These are phyloP conservation scores for Cryptococcus sp. DNA, from an alignment of 1,284 basidiomycete genomes.

Conservation along the genomic window DNA sequence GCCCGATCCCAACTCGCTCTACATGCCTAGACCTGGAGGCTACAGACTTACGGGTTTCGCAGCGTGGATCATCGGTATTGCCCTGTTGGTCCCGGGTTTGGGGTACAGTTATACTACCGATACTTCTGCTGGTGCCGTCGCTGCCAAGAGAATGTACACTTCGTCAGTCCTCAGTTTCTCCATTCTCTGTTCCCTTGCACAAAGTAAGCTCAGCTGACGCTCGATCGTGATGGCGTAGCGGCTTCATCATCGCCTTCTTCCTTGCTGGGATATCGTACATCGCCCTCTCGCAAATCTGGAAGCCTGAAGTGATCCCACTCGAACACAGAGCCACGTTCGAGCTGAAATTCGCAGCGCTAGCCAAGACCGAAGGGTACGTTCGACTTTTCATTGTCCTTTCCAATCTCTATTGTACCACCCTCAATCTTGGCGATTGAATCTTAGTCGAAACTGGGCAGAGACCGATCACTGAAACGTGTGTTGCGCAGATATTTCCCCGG, in stretches of 20 bases:
- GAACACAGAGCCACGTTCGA: background rate
- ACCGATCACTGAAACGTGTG: too few species aligned
- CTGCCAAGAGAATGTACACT: constrained; percentile 5
- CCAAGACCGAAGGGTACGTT: constrained; percentile 1
- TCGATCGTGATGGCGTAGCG: background rate
- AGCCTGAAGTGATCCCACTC: background rate
- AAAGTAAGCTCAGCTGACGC: too few species aligned
- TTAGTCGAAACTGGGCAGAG: too few species aligned
- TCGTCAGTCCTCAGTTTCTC: background rate
- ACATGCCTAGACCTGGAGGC: constrained; percentile 3
- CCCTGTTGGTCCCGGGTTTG: background rate
- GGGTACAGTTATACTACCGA: constrained; percentile 3
- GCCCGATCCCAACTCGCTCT: constrained; percentile 1
- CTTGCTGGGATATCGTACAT: constrained; percentile 2
- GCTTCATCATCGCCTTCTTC: constrained; percentile 5
- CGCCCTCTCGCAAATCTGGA: background rate
- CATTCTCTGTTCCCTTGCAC: too few species aligned
- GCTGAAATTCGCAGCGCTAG: background rate
- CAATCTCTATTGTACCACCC: too few species aligned
- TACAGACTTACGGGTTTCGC: constrained; percentile 7
- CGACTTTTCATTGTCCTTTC: too few species aligned
- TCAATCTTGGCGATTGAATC: too few species aligned
- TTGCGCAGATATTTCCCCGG: constrained; percentile 5
- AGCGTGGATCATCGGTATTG: constrained; percentile 6
- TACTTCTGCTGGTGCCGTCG: constrained; percentile 1